A percentile compares a stretch with the other conserved stretches of the same genome.
phyloP scores from a whole-genome alignment of 2,329 filamentous ascomycete genomes.

The Scopulariopsis brevicaulis region DNA sequence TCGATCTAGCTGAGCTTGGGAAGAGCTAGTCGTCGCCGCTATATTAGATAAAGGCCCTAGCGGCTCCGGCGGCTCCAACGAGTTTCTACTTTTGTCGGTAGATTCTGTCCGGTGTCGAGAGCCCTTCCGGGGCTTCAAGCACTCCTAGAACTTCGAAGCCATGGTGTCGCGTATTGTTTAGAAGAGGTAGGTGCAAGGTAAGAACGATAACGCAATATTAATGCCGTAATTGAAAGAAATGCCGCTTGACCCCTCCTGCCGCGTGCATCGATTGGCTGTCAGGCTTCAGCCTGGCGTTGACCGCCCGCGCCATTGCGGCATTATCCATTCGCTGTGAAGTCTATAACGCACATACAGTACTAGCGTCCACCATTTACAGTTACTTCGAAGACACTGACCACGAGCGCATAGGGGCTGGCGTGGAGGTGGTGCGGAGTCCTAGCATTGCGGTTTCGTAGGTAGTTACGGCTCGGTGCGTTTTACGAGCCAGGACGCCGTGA shows the following conservation, averaged over 20 bases:
- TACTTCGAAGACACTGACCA: background rate
- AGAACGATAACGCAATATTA: background rate
- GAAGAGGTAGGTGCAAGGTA: background rate
- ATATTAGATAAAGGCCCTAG: background rate
- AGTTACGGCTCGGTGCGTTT: too few relatives aligned
- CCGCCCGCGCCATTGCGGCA: background rate
- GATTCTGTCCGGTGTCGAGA: background rate
- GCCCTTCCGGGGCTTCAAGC: background rate
- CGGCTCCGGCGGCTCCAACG: background rate
- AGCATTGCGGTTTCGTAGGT: background rate
- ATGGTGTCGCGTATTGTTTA: background rate
- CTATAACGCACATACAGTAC: background rate
- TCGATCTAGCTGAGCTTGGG: background rate
- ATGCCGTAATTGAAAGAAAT: background rate
- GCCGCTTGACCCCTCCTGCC: background rate
- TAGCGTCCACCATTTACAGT: background rate
- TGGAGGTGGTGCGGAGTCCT: background rate
- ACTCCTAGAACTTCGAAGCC: background rate
- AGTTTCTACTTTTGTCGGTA: background rate
- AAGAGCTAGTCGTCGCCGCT: background rate
- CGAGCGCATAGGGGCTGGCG: background rate
- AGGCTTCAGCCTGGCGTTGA: background rate
- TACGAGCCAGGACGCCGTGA: too few relatives aligned
- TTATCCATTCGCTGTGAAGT: background rate
- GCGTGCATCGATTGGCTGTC: background rate